Conservation (phyloP, 2,329 filamentous ascomycete species). For the Neodidymelliopsis sp. region DNA sequence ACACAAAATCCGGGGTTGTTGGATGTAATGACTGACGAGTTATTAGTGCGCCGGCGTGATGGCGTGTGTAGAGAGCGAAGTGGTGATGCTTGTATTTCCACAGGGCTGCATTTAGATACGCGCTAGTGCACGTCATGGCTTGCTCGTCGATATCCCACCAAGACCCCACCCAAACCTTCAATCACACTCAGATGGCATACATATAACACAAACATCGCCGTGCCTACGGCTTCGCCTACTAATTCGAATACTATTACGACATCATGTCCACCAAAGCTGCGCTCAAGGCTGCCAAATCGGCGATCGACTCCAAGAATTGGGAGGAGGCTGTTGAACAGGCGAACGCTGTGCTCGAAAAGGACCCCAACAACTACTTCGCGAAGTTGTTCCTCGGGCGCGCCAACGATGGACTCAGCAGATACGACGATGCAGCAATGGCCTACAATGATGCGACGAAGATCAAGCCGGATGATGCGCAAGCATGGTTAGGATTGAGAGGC, state of each 20-base stretch:
- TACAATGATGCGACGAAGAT: constrained; percentile 77
- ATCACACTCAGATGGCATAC: constrained; percentile 29
- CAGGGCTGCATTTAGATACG: constrained; percentile 40
- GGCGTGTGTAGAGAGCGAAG: constrained; percentile 10
- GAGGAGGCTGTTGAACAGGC: constrained; percentile 76
- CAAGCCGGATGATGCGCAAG: constrained; percentile 79
- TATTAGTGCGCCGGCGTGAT: constrained; percentile 1
- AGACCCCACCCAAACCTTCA: constrained; percentile 21
- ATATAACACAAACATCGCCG: constrained; percentile 27
- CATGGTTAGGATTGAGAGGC: constrained; percentile 88
- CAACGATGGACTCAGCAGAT: constrained; percentile 75
- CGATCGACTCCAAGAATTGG: constrained; percentile 80
- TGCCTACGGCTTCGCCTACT: constrained; percentile 8
- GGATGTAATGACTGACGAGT: constrained; percentile 6
- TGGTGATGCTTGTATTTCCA: constrained; percentile 32
- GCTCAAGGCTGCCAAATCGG: constrained; percentile 81
- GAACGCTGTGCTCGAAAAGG: constrained; percentile 71
- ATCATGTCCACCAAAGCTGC: constrained; percentile 67
- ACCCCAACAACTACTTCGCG: constrained; percentile 83
- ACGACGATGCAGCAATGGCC: constrained; percentile 75
- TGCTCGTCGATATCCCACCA: constrained; percentile 19
- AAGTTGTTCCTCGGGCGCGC: constrained; percentile 89
- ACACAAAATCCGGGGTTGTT: background rate
- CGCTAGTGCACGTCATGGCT: constrained; percentile 39
- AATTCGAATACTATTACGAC: background rate